Evolutionary conservation across 345 rosid species (phyloP).

Genomic region (Lepidium aucheri): DNA sequence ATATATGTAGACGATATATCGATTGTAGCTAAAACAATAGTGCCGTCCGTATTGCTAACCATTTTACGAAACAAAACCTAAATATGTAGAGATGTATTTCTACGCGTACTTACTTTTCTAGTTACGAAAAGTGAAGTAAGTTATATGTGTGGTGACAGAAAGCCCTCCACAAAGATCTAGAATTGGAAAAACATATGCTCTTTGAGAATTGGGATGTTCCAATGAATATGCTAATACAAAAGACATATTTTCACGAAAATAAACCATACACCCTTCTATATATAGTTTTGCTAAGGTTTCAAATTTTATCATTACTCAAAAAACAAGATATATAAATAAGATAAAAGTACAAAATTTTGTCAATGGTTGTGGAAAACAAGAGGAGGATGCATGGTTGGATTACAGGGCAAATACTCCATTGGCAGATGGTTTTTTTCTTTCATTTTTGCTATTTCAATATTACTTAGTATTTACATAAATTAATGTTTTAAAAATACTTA

Average conservation of each 20-base stretch:
- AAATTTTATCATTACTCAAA: neutral
- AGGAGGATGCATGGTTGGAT: slow-evolving; percentile 19
- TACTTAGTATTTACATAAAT: neutral
- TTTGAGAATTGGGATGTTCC: slow-evolving; percentile 18
- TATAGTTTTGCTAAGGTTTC: neutral
- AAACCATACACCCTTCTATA: slow-evolving; percentile 8
- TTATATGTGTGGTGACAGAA: neutral
- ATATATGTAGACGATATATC: too few relatives aligned
- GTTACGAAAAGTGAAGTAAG: neutral
- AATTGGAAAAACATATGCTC: neutral
- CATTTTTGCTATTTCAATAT: neutral
- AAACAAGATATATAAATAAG: neutral
- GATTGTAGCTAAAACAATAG: too few relatives aligned
- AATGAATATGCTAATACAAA: slow-evolving; percentile 21
- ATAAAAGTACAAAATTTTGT: neutral
- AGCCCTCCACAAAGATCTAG: neutral
- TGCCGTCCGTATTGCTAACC: neutral
- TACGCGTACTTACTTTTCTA: neutral
- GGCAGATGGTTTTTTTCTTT: slow-evolving; percentile 6
- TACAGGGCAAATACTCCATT: slow-evolving; percentile 25
- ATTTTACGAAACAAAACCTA: neutral
- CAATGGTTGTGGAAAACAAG: neutral
- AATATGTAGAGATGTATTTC: neutral
- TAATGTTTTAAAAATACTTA: neutral
- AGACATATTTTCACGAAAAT: neutral